These are phyloP conservation scores for Botrytis galanthina DNA, from an alignment of 2,329 filamentous ascomycete species.

Conservation along the genomic window DNA sequence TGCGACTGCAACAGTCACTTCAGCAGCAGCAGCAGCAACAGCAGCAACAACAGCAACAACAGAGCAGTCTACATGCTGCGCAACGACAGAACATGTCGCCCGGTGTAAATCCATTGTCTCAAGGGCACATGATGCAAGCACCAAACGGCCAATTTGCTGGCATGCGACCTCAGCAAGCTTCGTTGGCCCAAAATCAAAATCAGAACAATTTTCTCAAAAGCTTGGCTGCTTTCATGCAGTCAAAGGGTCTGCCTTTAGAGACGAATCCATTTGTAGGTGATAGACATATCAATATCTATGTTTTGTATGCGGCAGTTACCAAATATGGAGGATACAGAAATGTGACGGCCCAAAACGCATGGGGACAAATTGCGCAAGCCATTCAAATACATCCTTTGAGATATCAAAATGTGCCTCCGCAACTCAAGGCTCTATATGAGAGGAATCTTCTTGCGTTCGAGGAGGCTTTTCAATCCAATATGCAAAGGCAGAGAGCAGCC, in stretches of 20 bases:
- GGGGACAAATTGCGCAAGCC: conserved; percentile 68
- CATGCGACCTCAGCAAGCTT: conserved; percentile 53
- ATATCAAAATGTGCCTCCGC: conserved; percentile 62
- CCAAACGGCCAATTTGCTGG: conserved; percentile 57
- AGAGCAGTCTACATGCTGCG: conserved; percentile 43
- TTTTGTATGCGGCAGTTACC: conserved; percentile 74
- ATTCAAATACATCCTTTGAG: conserved; percentile 62
- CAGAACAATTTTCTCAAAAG: conserved; percentile 74
- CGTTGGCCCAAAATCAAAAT: conserved; percentile 44
- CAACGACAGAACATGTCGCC: conserved; percentile 47
- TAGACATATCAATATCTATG: conserved; percentile 69
- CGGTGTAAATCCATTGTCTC: conserved; percentile 33
- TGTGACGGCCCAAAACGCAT: conserved; percentile 67
- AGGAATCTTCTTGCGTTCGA: conserved; percentile 77
- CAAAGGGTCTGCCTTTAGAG: conserved; percentile 71
- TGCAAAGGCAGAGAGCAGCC: conserved; percentile 44
- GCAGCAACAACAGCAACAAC: conserved; percentile 66
- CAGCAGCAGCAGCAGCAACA: conserved; percentile 57
- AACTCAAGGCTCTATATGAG: conserved; percentile 73
- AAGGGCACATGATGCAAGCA: conserved; percentile 53
- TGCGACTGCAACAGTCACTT: conserved; percentile 74
- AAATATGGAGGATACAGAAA: conserved; percentile 75
- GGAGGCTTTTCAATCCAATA: conserved; percentile 59
- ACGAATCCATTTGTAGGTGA: conserved; percentile 71
- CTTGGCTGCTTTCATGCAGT: conserved; percentile 73